Conservation (phyloP, 805 yeast genomes). For the Lipomyces spencermartinsiae region DNA sequence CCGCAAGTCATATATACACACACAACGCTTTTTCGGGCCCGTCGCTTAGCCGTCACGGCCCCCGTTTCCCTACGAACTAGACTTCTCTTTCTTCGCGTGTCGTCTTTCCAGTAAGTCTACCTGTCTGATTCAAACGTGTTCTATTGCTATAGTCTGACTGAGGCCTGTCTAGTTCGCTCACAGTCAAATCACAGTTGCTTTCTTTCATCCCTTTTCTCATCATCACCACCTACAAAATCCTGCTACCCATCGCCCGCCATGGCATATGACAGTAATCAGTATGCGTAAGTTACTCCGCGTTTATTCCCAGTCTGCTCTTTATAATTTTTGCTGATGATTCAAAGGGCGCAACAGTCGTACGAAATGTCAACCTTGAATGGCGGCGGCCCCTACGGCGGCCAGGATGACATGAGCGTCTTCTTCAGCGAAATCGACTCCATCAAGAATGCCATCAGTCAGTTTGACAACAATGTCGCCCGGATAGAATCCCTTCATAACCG, state of each 20-base stretch:
- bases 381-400: constrained; percentile 15
- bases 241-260: neutral
- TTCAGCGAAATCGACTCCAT: constrained; percentile 72
- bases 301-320: neutral
- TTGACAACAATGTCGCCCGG: constrained; percentile 69
- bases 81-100: neutral
- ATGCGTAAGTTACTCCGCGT: neutral
- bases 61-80: neutral
- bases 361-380: constrained; percentile 32
- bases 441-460: constrained; percentile 71
- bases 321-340: neutral
- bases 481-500: constrained; percentile 74
- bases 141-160: neutral
- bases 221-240: neutral
- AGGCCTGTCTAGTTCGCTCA: neutral
- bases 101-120: neutral
- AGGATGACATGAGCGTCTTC: constrained; percentile 48
- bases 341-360: constrained; percentile 16
- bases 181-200: too few relatives aligned
- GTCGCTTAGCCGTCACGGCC: neutral
- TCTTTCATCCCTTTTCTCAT: neutral
- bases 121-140: neutral
- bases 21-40: neutral
- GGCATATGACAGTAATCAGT: constrained; percentile 1
- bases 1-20: neutral